Percentiles rank a stretch among this genome's conserved stretches.
These are phyloP conservation scores for Solanum chacoense DNA, from an alignment of 305 asterid genomes.

Conservation along the genomic window DNA sequence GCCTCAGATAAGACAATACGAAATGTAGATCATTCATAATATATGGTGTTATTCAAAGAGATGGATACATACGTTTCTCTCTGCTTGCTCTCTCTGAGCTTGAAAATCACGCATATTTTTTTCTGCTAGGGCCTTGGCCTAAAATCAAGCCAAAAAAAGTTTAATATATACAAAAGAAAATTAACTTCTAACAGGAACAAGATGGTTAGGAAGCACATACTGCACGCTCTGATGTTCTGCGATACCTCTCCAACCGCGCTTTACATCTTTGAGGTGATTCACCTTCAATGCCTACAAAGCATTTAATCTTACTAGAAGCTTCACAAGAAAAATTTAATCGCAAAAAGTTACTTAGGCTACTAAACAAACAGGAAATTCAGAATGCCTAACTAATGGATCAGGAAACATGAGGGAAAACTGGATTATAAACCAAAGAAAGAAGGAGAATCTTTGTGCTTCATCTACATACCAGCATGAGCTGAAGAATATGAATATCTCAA, in stretches of 20 bases:
- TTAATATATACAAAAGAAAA: slow-evolving; percentile 2
- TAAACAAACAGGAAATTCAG: slow-evolving; percentile 1
- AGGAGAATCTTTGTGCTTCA: slow-evolving; percentile 5
- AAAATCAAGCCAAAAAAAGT: slow-evolving; percentile 23
- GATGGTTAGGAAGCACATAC: slow-evolving; percentile 35
- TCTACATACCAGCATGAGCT: slow-evolving; percentile 46
- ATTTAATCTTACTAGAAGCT: neutral
- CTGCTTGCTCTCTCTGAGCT: slow-evolving; percentile 80
- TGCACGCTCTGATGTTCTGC: slow-evolving; percentile 89
- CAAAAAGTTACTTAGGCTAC: neutral
- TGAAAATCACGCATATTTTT: slow-evolving; percentile 89
- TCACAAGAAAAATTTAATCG: slow-evolving; percentile 1
- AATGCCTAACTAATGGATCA: neutral
- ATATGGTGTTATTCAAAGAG: slow-evolving; percentile 7
- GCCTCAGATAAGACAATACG: slow-evolving; percentile 20
- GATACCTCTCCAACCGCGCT: slow-evolving; percentile 90
- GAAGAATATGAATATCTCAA: slow-evolving; percentile 39
- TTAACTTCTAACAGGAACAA: slow-evolving; percentile 1
- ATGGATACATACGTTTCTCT: slow-evolving; percentile 55
- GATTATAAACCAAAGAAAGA: neutral
- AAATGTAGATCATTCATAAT: slow-evolving; percentile 11
- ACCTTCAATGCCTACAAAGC: slow-evolving; percentile 55
- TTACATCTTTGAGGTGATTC: slow-evolving; percentile 85
- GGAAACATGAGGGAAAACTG: neutral
- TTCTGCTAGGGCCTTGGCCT: slow-evolving; percentile 96